Percentiles rank a stretch among this genome's conserved stretches.
phyloP scores from a whole-genome alignment of 2,329 filamentous ascomycete species.

The Arthrobotrys musiformis region DNA sequence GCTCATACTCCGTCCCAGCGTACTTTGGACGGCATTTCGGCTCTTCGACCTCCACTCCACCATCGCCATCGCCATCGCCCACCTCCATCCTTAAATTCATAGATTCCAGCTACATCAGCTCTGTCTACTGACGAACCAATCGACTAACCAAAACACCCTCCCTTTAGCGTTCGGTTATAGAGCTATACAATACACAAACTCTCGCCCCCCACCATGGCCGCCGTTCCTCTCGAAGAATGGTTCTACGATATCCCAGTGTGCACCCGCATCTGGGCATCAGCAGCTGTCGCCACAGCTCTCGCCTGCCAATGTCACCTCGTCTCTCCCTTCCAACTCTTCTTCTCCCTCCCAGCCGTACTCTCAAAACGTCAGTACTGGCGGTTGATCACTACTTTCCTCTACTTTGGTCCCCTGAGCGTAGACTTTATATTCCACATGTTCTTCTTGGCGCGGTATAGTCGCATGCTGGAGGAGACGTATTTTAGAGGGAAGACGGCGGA shows the following conservation, averaged over 20 bases:
- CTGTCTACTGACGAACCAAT: too few relatives aligned
- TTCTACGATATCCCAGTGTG: slow-evolving; percentile 98
- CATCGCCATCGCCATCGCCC: slow-evolving; percentile 1
- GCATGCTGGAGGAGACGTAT: slow-evolving; percentile 89
- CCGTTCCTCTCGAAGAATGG: slow-evolving; percentile 86
- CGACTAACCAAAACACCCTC: not conserved
- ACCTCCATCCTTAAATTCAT: too few relatives aligned
- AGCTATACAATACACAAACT: too few relatives aligned
- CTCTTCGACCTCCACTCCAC: too few relatives aligned
- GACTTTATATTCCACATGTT: slow-evolving; percentile 98
- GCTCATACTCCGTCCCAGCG: not conserved
- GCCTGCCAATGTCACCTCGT: slow-evolving; percentile 93
- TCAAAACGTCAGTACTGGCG: slow-evolving; percentile 97
- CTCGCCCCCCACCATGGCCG: slow-evolving; percentile 63
- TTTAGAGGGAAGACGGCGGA: slow-evolving; percentile 87
- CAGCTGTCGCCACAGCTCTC: slow-evolving; percentile 85
- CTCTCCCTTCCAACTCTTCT: slow-evolving; percentile 94
- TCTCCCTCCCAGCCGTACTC: slow-evolving; percentile 92
- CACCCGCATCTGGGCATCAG: slow-evolving; percentile 96
- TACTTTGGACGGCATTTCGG: too few relatives aligned
- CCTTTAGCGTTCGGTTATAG: too few relatives aligned
- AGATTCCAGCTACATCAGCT: too few relatives aligned
- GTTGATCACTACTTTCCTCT: slow-evolving; percentile 93
- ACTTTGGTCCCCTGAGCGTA: slow-evolving; percentile 92
- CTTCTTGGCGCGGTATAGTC: slow-evolving; percentile 95